phyloP scores from a whole-genome alignment of 169 alveolate genomes.

The Eimeria brunetti region DNA sequence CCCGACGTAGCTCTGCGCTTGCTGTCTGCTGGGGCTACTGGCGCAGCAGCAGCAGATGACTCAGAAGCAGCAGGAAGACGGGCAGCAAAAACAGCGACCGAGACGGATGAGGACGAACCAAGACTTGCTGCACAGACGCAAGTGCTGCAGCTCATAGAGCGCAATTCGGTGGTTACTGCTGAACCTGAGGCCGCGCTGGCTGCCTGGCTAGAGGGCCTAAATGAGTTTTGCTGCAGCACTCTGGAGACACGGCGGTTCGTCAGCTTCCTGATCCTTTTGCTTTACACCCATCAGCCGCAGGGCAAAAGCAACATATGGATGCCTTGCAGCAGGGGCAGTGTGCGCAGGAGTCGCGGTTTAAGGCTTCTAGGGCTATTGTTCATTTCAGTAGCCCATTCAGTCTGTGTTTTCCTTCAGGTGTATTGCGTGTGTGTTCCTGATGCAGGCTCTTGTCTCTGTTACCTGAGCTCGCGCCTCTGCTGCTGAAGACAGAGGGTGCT shows the following conservation, averaged over 20 bases:
- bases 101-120: not conserved
- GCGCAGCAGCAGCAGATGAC: not conserved
- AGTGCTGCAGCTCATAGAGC: conserved; percentile 16
- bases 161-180: conserved; percentile 11
- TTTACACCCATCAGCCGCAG: not conserved
- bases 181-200: conserved; percentile 39
- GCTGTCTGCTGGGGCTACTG: not conserved
- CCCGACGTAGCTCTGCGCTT: conserved; percentile 33
- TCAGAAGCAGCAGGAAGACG: not conserved
- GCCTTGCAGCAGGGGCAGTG: not conserved
- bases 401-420: not conserved
- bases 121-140: conserved; percentile 28
- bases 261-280: not conserved
- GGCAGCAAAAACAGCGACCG: not conserved
- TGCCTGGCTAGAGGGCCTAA: conserved; percentile 47
- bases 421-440: not conserved
- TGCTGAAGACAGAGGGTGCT: conserved; percentile 13
- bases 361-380: too few relatives aligned
- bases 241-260: conserved; percentile 43
- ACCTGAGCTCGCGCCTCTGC: conserved; percentile 59
- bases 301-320: conserved; percentile 8
- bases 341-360: too few relatives aligned
- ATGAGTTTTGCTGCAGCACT: conserved; percentile 9
- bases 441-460: conserved; percentile 30
- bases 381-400: not conserved